Percentiles rank a stretch among this genome's conserved stretches.
These are phyloP conservation scores for Elongisporangium undulatum DNA, from an alignment of 352 stramenopile genomes.

Conservation along the genomic window DNA sequence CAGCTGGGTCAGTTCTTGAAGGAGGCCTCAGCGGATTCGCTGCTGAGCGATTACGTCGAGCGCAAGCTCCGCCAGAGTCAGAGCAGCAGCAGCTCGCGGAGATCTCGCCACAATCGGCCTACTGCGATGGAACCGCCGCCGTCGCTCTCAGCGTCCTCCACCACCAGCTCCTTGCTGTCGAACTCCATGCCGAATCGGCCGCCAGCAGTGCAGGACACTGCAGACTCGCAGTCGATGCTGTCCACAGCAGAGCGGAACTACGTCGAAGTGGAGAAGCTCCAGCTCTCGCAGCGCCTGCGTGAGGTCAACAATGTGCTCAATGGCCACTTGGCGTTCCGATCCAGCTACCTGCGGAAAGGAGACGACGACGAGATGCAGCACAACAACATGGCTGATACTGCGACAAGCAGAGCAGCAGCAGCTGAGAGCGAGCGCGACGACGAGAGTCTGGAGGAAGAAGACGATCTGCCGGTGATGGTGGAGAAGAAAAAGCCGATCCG, in stretches of 20 bases:
- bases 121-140: slow-evolving; percentile 34
- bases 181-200: slow-evolving; percentile 28
- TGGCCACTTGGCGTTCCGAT: slow-evolving; percentile 40
- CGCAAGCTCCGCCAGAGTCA: slow-evolving; percentile 48
- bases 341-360: slow-evolving; percentile 37
- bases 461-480: slow-evolving; percentile 53
- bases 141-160: slow-evolving; percentile 26
- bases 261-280: slow-evolving; percentile 58
- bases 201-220: neutral
- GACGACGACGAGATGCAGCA: neutral
- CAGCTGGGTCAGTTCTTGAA: slow-evolving; percentile 40
- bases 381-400: slow-evolving; percentile 6
- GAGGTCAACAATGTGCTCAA: slow-evolving; percentile 74
- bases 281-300: slow-evolving; percentile 55
- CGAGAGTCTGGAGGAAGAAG: slow-evolving; percentile 25
- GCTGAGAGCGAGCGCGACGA: slow-evolving; percentile 14
- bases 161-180: slow-evolving; percentile 20
- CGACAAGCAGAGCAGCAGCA: slow-evolving; percentile 6
- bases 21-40: slow-evolving; percentile 48
- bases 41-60: slow-evolving; percentile 61
- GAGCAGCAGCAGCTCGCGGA: slow-evolving; percentile 7
- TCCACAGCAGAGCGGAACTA: slow-evolving; percentile 46
- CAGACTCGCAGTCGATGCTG: slow-evolving; percentile 4
- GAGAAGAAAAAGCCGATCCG: slow-evolving; percentile 23
- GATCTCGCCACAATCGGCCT: slow-evolving; percentile 2